Evolutionary conservation across 768 basidiomycete species (phyloP).

Genomic region (Pisolithus microcarpus): DNA sequence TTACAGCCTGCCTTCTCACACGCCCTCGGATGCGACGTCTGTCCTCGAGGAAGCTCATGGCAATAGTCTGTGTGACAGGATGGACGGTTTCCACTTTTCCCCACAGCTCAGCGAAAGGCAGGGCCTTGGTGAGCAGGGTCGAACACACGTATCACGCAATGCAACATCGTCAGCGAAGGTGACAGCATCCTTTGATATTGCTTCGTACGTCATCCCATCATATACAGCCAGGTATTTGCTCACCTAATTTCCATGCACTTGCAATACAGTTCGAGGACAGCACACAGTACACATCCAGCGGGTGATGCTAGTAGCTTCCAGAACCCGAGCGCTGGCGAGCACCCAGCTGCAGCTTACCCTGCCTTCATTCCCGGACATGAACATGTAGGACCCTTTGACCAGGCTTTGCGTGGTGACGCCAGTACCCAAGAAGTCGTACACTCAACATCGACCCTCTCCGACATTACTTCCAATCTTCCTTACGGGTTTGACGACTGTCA

Average conservation of each 20-base stretch:
- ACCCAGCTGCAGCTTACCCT: conserved; percentile 4
- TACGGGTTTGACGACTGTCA: not conserved
- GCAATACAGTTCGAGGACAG: not conserved
- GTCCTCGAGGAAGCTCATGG: conserved; percentile 20
- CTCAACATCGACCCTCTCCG: conserved; percentile 10
- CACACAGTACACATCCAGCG: not conserved
- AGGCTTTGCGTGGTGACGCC: conserved; percentile 17
- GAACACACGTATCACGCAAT: not conserved
- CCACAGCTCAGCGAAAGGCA: conserved; percentile 6
- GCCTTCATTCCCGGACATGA: conserved; percentile 23
- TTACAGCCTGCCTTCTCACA: conserved; percentile 7
- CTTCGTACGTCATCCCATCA: not conserved
- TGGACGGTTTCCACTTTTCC: conserved; percentile 22
- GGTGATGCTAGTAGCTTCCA: not conserved
- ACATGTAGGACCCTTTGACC: conserved; percentile 15
- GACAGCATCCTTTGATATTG: not conserved
- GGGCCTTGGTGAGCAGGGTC: conserved; percentile 12
- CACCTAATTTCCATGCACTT: not conserved
- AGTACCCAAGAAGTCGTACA: conserved; percentile 9
- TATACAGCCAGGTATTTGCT: not conserved
- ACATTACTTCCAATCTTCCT: conserved; percentile 3
- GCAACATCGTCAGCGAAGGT: not conserved
- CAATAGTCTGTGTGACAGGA: conserved; percentile 15
- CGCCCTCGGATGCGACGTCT: conserved; percentile 4
- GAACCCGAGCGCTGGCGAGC: not conserved